These are phyloP conservation scores for Colletotrichum sp. DNA, from an alignment of 2,329 filamentous ascomycete species.

Conservation along the genomic window DNA sequence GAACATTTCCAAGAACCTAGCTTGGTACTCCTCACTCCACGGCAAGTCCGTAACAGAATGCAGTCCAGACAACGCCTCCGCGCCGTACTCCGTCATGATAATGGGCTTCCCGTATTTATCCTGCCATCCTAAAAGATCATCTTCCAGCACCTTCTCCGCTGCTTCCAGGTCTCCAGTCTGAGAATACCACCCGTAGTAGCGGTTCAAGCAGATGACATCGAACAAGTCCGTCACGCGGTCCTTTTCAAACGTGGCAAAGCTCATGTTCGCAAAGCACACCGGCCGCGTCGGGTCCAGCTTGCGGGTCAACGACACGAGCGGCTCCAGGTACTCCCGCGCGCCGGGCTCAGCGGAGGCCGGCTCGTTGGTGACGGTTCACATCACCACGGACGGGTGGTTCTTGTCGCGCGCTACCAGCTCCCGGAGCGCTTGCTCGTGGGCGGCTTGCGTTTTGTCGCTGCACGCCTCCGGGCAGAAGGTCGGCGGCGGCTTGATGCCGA, in stretches of 20 bases:
- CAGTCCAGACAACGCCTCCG: conserved; percentile 30
- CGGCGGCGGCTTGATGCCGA: neutral
- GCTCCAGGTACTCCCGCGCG: conserved; percentile 28
- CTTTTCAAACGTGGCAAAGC: neutral
- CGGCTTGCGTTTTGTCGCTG: conserved; percentile 19
- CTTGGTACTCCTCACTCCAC: conserved; percentile 35
- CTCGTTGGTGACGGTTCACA: conserved; percentile 30
- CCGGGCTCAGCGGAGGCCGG: conserved; percentile 25
- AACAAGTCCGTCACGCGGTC: conserved; percentile 29
- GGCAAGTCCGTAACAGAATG: conserved; percentile 28
- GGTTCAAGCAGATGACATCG: conserved; percentile 31
- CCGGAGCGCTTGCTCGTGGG: conserved; percentile 26
- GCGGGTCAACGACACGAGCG: conserved; percentile 25
- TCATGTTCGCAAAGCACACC: conserved; percentile 28
- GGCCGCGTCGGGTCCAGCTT: conserved; percentile 29
- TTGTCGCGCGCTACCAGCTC: conserved; percentile 31
- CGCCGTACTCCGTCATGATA: conserved; percentile 33
- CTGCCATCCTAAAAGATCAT: conserved; percentile 28
- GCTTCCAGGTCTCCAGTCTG: conserved; percentile 26
- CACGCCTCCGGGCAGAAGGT: conserved; percentile 25
- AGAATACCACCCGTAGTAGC: conserved; percentile 33
- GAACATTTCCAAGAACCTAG: conserved; percentile 28
- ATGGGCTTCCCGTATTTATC: conserved; percentile 31
- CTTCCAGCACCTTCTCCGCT: conserved; percentile 26
- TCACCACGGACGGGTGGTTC: conserved; percentile 30